Evolutionary conservation across 345 rosid genomes (phyloP), one percentile per base, ranked within the genome.

Genomic region (Punica granatum): DNA sequence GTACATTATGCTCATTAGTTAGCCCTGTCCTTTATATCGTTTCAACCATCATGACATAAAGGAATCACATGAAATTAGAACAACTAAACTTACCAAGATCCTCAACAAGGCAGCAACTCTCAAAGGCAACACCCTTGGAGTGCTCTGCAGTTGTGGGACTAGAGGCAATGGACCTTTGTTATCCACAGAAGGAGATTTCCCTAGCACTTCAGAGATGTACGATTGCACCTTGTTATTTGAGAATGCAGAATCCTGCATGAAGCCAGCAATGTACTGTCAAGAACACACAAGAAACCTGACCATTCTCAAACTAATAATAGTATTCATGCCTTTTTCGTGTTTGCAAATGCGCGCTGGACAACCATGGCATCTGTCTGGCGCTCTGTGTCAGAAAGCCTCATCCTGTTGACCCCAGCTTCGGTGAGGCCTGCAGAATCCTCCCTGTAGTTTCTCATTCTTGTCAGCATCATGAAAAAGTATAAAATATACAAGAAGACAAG

Each of bases 21-120:
- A 30, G 41, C 41, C 11, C 6, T 56, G 30, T 21, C 58, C 61
- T 26, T 30, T 14, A 56, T 26, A 28, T 10, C 4, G 19, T 12
- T 14, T 26, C 34, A 6, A 26, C 7, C 33, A 56, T 30, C 61
- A 37, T 37, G 11, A 37, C 41, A 37, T 37, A 11, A 37, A 4
- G 41, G 41, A 11, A n/a, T n/a, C n/a, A n/a, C n/a, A n/a, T n/a
- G n/a, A n/a, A n/a, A n/a, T 37, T 58, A 63, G 68, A 39, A 25
- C 33, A 42, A 53, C 30, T 1, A 53, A 23, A 75, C 88, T 79
- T 76, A 94, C 99, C 98, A 94, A 68, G 59, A 92, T 74, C 84
- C 86, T 86, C 67, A 84, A 80, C 96, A 94, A 85, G 73, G 96
- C 82, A 79, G 87, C 93, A 74, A 91, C 90, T 83, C 99, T 88